Conservation (phyloP, 331 rosid genomes). For the Telfairia occidentalis region DNA sequence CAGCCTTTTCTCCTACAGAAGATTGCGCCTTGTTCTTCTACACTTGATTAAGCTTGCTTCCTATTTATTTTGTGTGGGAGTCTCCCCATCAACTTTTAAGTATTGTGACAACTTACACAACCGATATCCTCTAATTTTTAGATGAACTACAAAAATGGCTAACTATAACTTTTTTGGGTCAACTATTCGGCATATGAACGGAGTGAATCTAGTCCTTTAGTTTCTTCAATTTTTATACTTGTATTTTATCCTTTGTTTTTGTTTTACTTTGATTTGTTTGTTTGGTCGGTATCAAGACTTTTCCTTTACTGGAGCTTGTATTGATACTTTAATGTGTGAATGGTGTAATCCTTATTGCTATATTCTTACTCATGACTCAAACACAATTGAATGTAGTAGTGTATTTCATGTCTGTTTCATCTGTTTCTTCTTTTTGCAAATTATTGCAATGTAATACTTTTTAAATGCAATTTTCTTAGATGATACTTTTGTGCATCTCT, state of each 20-base stretch:
- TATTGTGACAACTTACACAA: too few species aligned
- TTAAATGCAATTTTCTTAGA: neutral
- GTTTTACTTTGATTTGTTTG: too few species aligned
- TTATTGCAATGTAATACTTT: neutral
- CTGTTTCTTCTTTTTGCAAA: neutral
- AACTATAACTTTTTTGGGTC: neutral
- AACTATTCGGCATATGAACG: neutral
- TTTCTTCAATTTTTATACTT: neutral
- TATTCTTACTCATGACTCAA: neutral
- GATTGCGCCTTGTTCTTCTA: neutral
- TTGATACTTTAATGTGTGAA: neutral
- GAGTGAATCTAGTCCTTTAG: neutral
- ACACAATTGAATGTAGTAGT: neutral
- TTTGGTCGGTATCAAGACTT: too few species aligned
- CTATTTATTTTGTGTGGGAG: neutral
- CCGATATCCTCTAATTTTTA: too few species aligned
- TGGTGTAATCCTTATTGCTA: neutral
- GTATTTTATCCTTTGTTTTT: too few species aligned
- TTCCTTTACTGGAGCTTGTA: too few species aligned
- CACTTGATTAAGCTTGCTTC: neutral
- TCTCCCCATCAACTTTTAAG: neutral
- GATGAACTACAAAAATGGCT: too few species aligned
- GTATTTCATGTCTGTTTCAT: neutral
- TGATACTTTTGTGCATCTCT: neutral
- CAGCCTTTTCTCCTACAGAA: neutral